phyloP scores from a whole-genome alignment of 192 early-diverging fungal genomes.

The Backusella mclennaniae region DNA sequence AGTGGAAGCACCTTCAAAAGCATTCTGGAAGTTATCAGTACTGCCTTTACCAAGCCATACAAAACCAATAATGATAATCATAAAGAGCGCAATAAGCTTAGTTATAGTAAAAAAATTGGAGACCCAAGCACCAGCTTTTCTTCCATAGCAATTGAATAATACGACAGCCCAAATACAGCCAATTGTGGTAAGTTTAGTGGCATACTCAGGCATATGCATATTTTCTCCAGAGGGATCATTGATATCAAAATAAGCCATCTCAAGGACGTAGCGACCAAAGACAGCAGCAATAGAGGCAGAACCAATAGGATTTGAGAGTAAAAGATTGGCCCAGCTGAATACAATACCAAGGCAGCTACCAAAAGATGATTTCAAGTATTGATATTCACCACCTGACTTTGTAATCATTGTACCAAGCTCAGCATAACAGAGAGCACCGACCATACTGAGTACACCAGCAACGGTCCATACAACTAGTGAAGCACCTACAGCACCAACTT shows the following conservation, averaged over 20 bases:
- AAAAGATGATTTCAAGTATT: constrained; percentile 69
- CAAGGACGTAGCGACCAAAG: constrained; percentile 68
- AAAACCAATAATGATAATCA: constrained; percentile 68
- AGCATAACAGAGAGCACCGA: constrained; percentile 82
- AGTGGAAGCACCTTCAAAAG: constrained; percentile 51
- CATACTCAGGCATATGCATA: constrained; percentile 16
- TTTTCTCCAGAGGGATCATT: background rate
- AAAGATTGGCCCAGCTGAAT: constrained; percentile 54
- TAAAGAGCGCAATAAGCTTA: constrained; percentile 63
- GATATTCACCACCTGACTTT: constrained; percentile 81
- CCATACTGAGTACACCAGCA: constrained; percentile 69
- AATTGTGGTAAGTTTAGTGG: constrained; percentile 23
- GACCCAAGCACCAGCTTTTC: constrained; percentile 46
- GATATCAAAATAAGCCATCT: constrained; percentile 44
- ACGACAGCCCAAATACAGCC: constrained; percentile 34
- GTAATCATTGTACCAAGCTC: constrained; percentile 88
- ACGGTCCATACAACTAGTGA: constrained; percentile 71
- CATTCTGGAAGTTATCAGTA: constrained; percentile 43
- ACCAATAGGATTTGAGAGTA: constrained; percentile 50
- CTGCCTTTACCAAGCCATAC: constrained; percentile 60
- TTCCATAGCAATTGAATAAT: constrained; percentile 41
- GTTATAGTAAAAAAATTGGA: constrained; percentile 67
- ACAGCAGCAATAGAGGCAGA: constrained; percentile 51
- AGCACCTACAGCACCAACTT: constrained; percentile 61
- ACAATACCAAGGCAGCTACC: constrained; percentile 55